Evolutionary conservation across 2,329 filamentous ascomycete species (phyloP), one percentile per base, ranked within the genome.

Genomic region (Diaporthe citri): DNA sequence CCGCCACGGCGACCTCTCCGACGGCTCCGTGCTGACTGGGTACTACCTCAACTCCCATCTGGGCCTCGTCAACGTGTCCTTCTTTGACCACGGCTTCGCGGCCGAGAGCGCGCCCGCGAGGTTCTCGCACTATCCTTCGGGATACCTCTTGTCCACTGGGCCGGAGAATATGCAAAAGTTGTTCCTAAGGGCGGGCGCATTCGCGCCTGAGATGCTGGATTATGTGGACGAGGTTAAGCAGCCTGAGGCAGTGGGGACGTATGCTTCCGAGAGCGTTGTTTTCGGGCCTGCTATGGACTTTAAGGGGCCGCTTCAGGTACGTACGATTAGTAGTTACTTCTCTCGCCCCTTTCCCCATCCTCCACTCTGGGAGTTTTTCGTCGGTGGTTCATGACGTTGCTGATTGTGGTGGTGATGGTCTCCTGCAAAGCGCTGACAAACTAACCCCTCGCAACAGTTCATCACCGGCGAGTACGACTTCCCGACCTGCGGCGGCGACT

Each of bases 21-120:
- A 85, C 77, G 84, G 80, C 31, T 79, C 83, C 41, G 79, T 86
- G 57, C 78, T 86, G 70, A 86, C 85, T 5, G 84, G 83, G 6
- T 86, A 82, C 74, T 76, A 83, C 34, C 67, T 81, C 22, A 83
- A 79, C 76, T 74, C 74, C n/a, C 66, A 78, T 31, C 74, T 78
- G 51, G 70, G 69, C 56, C 74, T 59, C 20, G 72, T 77, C 43
- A 72, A 75, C 52, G 78, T 78, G 20, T 66, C 74, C 28, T 57
- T 72, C 12, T 80, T 77, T 67, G 76, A 78, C 72, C 75, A 77
- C 75, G 80, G 79, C 46, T 79, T 76, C 67, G 79, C 78, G 13
- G 73, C 75, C 2, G 64, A 76, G 60, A 67, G 74, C 57, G 74
- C 77, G n/a, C 78, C 79, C 28, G 74, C 51, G 25, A 75, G 74